Conservation (phyloP, 371 early-diverging fungal species). For the Saksenaea oblongispora region DNA sequence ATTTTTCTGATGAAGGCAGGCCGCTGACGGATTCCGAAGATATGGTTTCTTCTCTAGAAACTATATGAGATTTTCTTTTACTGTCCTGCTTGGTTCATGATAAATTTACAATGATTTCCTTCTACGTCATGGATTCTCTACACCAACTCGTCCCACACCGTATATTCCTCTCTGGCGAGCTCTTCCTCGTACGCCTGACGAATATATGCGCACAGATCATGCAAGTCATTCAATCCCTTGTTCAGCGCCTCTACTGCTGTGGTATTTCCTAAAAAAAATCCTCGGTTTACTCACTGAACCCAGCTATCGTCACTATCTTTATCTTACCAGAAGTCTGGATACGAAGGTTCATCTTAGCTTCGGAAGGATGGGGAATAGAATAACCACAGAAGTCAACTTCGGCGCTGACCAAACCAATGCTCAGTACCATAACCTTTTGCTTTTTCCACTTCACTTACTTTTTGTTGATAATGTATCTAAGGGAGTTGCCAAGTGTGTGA, state of each 20-base stretch:
- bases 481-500: conserved; percentile 95
- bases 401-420: conserved; percentile 51
- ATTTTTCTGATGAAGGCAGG: no score
- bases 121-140: neutral
- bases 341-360: conserved; percentile 89
- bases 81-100: conserved; percentile 1
- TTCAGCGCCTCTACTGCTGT: conserved; percentile 84
- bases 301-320: neutral
- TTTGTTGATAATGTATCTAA: conserved; percentile 92
- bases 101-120: neutral
- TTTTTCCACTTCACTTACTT: conserved; percentile 57
- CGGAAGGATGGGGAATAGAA: conserved; percentile 99
- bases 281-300: neutral
- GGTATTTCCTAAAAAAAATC: conserved; percentile 55
- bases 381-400: conserved; percentile 98
- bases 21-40: no score
- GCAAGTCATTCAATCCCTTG: conserved; percentile 85
- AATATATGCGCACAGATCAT: conserved; percentile 70
- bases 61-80: neutral
- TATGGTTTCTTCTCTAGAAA: neutral
- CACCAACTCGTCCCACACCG: conserved; percentile 25
- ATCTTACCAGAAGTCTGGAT: conserved; percentile 87
- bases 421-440: neutral
- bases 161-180: conserved; percentile 42
- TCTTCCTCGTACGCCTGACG: conserved; percentile 60